Evolutionary conservation across 768 basidiomycete genomes (phyloP).

Genomic region (Leccinum fibrillosum): DNA sequence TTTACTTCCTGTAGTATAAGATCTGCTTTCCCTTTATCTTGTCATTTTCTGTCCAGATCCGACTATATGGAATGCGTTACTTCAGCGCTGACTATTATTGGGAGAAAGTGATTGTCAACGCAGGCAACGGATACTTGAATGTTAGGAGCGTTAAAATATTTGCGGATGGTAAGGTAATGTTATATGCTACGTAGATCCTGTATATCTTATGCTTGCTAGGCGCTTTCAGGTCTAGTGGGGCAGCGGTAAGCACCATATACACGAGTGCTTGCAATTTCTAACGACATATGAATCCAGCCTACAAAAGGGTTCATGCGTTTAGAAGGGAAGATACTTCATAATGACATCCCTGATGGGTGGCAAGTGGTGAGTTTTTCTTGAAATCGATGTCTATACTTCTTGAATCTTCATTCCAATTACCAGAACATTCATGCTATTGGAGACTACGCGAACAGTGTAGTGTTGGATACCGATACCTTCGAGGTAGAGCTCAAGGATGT

Average conservation of each 20-base stretch:
- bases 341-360: constrained; percentile 78
- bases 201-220: constrained; percentile 39
- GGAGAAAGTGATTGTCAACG: constrained; percentile 58
- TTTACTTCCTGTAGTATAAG: constrained; percentile 52
- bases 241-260: constrained; percentile 53
- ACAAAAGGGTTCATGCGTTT: constrained; percentile 79
- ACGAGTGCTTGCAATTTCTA: not conserved
- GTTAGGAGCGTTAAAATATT: constrained; percentile 80
- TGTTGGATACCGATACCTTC: constrained; percentile 66
- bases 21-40: constrained; percentile 5
- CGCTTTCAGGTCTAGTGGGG: constrained; percentile 85
- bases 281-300: constrained; percentile 35
- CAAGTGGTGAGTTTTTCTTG: constrained; percentile 68
- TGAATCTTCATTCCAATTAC: not conserved
- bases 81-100: constrained; percentile 69
- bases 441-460: constrained; percentile 82
- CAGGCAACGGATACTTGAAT: constrained; percentile 62
- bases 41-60: constrained; percentile 46
- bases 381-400: not conserved
- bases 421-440: constrained; percentile 88
- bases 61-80: constrained; percentile 74
- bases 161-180: constrained; percentile 41
- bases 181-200: not conserved
- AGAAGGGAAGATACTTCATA: constrained; percentile 54
- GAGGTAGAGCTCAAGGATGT: constrained; percentile 62